phyloP scores from a whole-genome alignment of 2,329 filamentous ascomycete genomes.

The Fusarium sp. region DNA sequence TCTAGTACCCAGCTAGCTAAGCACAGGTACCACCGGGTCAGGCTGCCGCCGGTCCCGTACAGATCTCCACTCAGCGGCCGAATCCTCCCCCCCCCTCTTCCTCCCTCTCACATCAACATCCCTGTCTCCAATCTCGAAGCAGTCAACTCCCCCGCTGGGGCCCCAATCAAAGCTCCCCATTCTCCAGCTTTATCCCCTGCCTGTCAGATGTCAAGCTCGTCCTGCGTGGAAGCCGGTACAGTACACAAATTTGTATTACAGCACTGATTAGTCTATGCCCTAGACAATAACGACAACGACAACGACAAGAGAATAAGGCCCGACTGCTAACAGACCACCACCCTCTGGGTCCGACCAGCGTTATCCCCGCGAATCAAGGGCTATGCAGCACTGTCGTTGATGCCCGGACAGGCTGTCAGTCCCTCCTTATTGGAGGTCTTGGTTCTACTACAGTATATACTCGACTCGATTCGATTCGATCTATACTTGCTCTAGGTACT shows the following conservation, averaged over 20 bases:
- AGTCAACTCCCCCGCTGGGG: conserved; percentile 16
- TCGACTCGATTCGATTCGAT: conserved; percentile 12
- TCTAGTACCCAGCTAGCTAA: conserved; percentile 27
- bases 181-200: conserved; percentile 29
- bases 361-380: conserved; percentile 31
- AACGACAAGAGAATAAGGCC: conserved; percentile 38
- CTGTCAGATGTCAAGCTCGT: conserved; percentile 36
- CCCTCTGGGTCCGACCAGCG: not conserved
- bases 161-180: conserved; percentile 34
- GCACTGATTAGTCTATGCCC: conserved; percentile 22
- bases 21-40: conserved; percentile 28
- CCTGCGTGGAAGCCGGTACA: conserved; percentile 14
- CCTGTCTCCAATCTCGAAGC: not conserved
- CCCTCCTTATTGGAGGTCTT: not conserved
- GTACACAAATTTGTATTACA: conserved; percentile 4
- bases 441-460: not conserved
- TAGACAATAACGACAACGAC: conserved; percentile 10
- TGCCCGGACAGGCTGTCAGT: not conserved
- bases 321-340: conserved; percentile 42
- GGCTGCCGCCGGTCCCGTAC: conserved; percentile 37
- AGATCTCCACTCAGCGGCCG: conserved; percentile 38
- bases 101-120: not conserved
- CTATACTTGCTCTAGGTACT: not conserved
- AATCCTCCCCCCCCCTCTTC: conserved; percentile 21
- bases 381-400: conserved; percentile 2